Conservation (phyloP, 345 rosid genomes). For the Alliaria petiolata region DNA sequence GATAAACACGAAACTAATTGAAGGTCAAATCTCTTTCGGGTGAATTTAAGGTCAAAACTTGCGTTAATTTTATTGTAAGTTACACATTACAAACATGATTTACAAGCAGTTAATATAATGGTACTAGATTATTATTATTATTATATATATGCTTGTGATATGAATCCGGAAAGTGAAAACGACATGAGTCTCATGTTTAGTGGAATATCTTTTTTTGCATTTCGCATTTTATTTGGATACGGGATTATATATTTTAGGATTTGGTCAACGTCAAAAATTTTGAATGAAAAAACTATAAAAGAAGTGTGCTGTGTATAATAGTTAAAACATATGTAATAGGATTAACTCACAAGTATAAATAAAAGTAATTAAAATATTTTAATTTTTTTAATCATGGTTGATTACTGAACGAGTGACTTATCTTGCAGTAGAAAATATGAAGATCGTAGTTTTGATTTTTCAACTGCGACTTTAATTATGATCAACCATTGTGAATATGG, state of each 20-base stretch:
- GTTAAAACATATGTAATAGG: too few relatives aligned
- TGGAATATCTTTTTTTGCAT: slow-evolving; percentile 10
- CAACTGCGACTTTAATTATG: background rate
- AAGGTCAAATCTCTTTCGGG: too few relatives aligned
- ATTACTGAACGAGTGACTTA: background rate
- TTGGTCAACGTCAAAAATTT: background rate
- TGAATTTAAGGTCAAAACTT: background rate
- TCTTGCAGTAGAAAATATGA: background rate
- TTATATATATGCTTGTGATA: background rate
- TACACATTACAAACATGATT: background rate
- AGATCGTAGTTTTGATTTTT: background rate
- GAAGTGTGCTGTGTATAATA: background rate
- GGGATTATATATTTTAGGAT: background rate
- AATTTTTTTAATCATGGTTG: background rate
- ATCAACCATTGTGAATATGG: background rate
- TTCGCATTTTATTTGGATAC: slow-evolving; percentile 9
- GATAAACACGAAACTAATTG: background rate
- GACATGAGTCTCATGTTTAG: background rate
- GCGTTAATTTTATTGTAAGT: background rate
- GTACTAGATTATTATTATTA: background rate
- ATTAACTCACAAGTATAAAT: background rate
- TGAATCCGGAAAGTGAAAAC: slow-evolving; percentile 3
- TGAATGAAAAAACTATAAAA: background rate
- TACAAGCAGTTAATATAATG: background rate
- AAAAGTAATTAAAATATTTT: background rate